These are phyloP conservation scores for Chlorella sp. DNA, from an alignment of 139 green algal genomes.

Conservation along the genomic window DNA sequence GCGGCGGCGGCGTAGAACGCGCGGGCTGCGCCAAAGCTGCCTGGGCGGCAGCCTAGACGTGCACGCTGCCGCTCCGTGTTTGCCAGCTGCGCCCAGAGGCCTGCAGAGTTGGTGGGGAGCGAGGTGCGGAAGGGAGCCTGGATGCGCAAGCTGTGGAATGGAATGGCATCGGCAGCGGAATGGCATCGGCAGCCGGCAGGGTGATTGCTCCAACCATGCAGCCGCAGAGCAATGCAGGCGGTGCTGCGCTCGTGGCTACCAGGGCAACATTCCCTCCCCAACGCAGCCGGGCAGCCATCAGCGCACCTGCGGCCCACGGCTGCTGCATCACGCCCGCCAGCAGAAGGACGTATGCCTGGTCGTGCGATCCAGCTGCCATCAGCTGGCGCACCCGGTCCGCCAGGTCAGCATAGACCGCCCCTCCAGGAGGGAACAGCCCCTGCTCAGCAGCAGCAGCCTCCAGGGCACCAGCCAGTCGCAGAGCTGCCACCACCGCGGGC, in stretches of 20 bases:
- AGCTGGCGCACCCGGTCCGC: background rate
- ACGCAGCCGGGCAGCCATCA: background rate
- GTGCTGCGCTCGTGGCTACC: too few species aligned
- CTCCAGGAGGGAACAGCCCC: constrained; percentile 39
- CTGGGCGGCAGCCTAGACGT: background rate
- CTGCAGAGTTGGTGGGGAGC: background rate
- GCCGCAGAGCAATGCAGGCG: too few species aligned
- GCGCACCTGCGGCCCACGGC: constrained; percentile 9
- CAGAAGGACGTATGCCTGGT: constrained; percentile 41
- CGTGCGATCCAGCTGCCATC: constrained; percentile 31
- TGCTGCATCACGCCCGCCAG: constrained; percentile 32
- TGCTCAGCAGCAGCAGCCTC: constrained; percentile 38
- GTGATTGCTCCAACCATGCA: too few species aligned
- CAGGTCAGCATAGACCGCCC: background rate
- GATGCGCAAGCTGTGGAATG: background rate
- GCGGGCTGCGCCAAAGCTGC: constrained; percentile 40
- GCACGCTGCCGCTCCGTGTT: constrained; percentile 50
- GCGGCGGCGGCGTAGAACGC: constrained; percentile 62
- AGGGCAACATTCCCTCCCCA: too few species aligned
- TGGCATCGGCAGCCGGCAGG: too few species aligned
- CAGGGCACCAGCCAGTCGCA: constrained; percentile 16
- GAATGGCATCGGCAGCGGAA: too few species aligned
- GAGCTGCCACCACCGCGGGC: constrained; percentile 20
- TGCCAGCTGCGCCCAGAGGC: constrained; percentile 69
- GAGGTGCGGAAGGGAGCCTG: background rate